These are phyloP conservation scores for Lodderomyces oxycetoniae DNA, from an alignment of 1,139 yeast genomes.

Conservation along the genomic window DNA sequence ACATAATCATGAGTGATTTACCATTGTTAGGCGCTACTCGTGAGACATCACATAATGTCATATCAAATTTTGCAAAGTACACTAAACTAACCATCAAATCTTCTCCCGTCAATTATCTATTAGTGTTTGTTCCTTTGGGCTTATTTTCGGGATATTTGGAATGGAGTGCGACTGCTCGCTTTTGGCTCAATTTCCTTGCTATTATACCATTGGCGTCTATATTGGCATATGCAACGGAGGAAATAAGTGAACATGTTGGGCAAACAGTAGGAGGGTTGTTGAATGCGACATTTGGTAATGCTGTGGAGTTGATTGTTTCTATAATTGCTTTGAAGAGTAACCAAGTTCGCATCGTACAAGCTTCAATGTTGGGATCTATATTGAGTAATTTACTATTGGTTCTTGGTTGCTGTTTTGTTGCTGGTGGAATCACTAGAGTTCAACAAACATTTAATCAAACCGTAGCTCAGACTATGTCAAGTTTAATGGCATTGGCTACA, in stretches of 20 bases:
- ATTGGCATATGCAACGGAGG: constrained; percentile 89
- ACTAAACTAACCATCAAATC: constrained; percentile 41
- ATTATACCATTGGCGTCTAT: constrained; percentile 91
- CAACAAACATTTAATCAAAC: constrained; percentile 92
- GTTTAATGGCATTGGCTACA: constrained; percentile 85
- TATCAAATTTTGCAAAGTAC: constrained; percentile 10
- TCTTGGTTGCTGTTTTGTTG: constrained; percentile 90
- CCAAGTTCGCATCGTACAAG: constrained; percentile 91
- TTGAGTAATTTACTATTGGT: constrained; percentile 83
- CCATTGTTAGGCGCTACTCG: constrained; percentile 12
- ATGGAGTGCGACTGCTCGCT: constrained; percentile 57
- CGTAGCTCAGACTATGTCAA: constrained; percentile 96
- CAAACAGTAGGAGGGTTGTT: constrained; percentile 86
- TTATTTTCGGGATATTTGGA: constrained; percentile 58
- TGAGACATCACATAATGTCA: constrained; percentile 1
- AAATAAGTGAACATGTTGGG: constrained; percentile 80
- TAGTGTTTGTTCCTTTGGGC: constrained; percentile 88
- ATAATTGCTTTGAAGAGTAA: constrained; percentile 80
- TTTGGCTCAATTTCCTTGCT: constrained; percentile 77
- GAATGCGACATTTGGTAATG: constrained; percentile 96
- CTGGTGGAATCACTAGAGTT: constrained; percentile 82
- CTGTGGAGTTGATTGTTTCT: constrained; percentile 88
- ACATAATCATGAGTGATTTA: constrained; percentile 13
- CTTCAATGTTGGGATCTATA: constrained; percentile 93
- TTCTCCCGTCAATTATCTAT: constrained; percentile 71